These are phyloP conservation scores for Rubia tinctorum DNA, from an alignment of 305 asterid species.

Conservation along the genomic window DNA sequence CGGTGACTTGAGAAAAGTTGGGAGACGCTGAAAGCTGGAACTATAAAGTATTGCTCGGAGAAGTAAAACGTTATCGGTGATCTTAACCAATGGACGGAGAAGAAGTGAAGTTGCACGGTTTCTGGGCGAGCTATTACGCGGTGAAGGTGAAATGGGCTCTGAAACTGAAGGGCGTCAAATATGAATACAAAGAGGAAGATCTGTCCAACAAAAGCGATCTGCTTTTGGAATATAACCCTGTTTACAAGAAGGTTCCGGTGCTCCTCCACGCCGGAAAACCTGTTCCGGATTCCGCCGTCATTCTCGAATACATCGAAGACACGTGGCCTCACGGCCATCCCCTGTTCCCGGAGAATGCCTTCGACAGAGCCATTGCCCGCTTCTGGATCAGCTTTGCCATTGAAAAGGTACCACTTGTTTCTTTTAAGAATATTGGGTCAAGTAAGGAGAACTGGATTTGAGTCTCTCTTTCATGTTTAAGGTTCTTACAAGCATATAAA, in stretches of 20 bases:
- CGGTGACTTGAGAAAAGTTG: too few relatives aligned
- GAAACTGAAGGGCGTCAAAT: slow-evolving; percentile 39
- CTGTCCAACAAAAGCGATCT: slow-evolving; percentile 21
- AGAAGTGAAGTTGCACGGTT: slow-evolving; percentile 44
- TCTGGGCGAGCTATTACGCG: slow-evolving; percentile 44
- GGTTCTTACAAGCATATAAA: neutral
- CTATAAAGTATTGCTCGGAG: too few relatives aligned
- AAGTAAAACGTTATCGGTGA: too few relatives aligned
- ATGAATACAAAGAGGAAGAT: slow-evolving; percentile 37
- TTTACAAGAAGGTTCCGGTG: slow-evolving; percentile 27
- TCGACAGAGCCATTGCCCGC: slow-evolving; percentile 27
- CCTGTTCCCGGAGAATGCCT: slow-evolving; percentile 23
- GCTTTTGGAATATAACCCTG: slow-evolving; percentile 25
- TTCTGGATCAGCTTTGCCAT: slow-evolving; percentile 29
- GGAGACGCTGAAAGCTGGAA: too few relatives aligned
- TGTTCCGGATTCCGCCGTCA: slow-evolving; percentile 4
- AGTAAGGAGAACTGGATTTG: too few relatives aligned
- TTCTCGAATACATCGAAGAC: slow-evolving; percentile 34
- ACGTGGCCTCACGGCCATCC: slow-evolving; percentile 31
- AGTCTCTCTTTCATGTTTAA: too few relatives aligned
- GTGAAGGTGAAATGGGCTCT: slow-evolving; percentile 49
- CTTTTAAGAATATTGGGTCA: too few relatives aligned
- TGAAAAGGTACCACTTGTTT: slow-evolving; percentile 17
- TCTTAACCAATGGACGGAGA: slow-evolving; percentile 2
- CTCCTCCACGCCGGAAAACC: slow-evolving; percentile 27